phyloP scores from a whole-genome alignment of 495 filamentous ascomycete species.

The Achaetomiella virescens region DNA sequence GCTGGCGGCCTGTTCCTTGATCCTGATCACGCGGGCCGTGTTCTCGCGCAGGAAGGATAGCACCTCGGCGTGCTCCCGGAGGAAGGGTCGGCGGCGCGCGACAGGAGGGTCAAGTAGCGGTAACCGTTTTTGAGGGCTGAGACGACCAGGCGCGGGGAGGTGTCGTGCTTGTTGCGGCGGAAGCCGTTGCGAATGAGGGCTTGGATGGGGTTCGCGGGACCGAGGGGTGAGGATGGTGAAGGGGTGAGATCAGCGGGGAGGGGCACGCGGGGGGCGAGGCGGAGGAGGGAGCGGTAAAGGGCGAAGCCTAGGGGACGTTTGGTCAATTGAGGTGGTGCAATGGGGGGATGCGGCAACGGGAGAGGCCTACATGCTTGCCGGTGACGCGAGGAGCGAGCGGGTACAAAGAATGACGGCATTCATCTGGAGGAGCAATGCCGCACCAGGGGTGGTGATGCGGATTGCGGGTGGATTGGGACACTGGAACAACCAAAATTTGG shows the following conservation, averaged over 20 bases:
- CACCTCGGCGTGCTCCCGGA: conserved; percentile 23
- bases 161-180: conserved; percentile 48
- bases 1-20: not conserved
- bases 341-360: no score
- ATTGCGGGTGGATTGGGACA: not conserved
- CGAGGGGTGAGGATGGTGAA: conserved; percentile 36
- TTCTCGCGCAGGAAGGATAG: conserved; percentile 32
- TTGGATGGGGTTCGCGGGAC: conserved; percentile 35
- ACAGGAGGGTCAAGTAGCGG: conserved; percentile 27
- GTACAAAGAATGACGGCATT: conserved; percentile 41
- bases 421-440: conserved; percentile 15
- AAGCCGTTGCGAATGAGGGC: conserved; percentile 51
- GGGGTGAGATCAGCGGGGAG: conserved; percentile 34
- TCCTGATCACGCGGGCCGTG: conserved; percentile 17
- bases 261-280: conserved; percentile 49
- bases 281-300: conserved; percentile 67
- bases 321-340: no score
- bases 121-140: conserved; percentile 61
- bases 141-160: conserved; percentile 47
- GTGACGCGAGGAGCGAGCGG: conserved; percentile 48
- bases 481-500: conserved; percentile 2
- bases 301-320: conserved; percentile 50
- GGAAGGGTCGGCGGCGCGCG: conserved; percentile 9
- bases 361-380: conserved; percentile 57
- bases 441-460: not conserved